These are phyloP conservation scores for Panicum virgatum DNA, from an alignment of 202 grass and related monocot species.

Conservation along the genomic window DNA sequence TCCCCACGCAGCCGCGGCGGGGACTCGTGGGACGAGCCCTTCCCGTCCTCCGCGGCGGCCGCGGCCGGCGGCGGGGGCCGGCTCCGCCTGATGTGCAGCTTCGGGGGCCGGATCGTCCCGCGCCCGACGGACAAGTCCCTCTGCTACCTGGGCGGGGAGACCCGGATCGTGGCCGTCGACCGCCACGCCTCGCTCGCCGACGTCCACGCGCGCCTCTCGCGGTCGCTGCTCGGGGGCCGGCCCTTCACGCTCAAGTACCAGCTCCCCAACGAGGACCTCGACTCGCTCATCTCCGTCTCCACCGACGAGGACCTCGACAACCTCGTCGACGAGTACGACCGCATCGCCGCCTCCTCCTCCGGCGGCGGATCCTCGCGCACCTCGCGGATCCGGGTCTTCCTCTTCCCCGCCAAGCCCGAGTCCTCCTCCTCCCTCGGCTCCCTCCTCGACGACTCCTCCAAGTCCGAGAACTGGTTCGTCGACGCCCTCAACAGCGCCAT, in stretches of 20 bases:
- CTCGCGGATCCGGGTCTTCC: constrained; percentile 89
- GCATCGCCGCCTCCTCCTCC: constrained; percentile 51
- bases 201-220: constrained; percentile 75
- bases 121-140: constrained; percentile 91
- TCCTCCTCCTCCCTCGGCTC: constrained; percentile 88
- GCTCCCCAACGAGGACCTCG: constrained; percentile 97
- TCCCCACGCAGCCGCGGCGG: constrained; percentile 92
- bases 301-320: constrained; percentile 98
- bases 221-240: constrained; percentile 57
- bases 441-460: constrained; percentile 81
- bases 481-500: constrained; percentile 93
- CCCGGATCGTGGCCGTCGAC: constrained; percentile 87
- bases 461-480: constrained; percentile 95
- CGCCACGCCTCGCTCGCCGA: constrained; percentile 71
- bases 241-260: constrained; percentile 98
- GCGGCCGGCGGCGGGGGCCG: constrained; percentile 32
- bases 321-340: constrained; percentile 98
- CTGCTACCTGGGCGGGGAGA: constrained; percentile 90
- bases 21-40: constrained; percentile 91
- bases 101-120: constrained; percentile 85
- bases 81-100: constrained; percentile 96
- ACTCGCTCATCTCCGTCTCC: constrained; percentile 93
- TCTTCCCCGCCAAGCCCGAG: constrained; percentile 84
- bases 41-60: constrained; percentile 49
- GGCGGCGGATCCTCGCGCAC: constrained; percentile 60